Evolutionary conservation across 1,284 basidiomycete species (phyloP).

Genomic region (Leccinum glutinopallens): DNA sequence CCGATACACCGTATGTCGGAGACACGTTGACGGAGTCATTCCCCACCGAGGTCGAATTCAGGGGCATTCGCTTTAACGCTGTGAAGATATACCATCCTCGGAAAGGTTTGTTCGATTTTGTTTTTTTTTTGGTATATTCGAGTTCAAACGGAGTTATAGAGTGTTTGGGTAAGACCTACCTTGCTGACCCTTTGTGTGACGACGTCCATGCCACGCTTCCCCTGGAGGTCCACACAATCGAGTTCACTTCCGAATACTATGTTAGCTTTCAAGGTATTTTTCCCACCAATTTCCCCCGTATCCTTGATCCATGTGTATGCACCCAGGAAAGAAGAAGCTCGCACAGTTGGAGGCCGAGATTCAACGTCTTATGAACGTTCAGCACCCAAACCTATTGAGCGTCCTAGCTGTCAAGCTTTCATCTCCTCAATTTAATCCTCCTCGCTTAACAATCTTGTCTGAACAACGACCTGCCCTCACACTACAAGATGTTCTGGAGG

Average conservation of each 20-base stretch:
- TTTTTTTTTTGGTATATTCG: neutral
- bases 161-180: constrained; percentile 62
- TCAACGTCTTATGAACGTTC: constrained; percentile 55
- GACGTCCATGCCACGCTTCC: constrained; percentile 55
- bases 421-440: constrained; percentile 49
- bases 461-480: constrained; percentile 67
- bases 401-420: constrained; percentile 66
- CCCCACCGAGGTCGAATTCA: constrained; percentile 53
- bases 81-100: constrained; percentile 73
- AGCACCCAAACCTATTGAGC: constrained; percentile 61
- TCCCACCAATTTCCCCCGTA: neutral
- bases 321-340: constrained; percentile 61
- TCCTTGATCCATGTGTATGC: neutral
- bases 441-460: constrained; percentile 61
- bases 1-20: constrained; percentile 54
- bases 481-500: constrained; percentile 67
- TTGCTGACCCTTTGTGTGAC: constrained; percentile 72
- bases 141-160: constrained; percentile 40
- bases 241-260: constrained; percentile 70
- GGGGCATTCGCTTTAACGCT: constrained; percentile 57
- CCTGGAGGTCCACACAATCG: constrained; percentile 65
- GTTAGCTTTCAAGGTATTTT: constrained; percentile 56
- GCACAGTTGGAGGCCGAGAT: constrained; percentile 66
- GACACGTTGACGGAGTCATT: constrained; percentile 67
- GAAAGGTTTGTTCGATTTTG: constrained; percentile 48